Base-by-base conservation (phyloP, 192 early-diverging fungal species). In the Mortierella alpina region DNA sequence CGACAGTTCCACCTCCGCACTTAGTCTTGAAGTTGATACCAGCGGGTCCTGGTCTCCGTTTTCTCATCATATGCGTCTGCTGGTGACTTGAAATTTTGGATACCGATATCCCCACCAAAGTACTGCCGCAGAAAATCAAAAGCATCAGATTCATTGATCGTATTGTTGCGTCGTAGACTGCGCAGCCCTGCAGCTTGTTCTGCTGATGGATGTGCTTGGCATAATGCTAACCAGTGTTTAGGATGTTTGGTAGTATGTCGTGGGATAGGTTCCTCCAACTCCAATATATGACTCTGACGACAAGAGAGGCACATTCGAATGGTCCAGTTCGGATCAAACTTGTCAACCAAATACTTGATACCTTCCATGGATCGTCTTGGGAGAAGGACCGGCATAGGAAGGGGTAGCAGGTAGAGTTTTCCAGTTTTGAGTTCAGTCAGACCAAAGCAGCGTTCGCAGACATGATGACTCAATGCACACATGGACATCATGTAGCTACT, bases 251-350 rank as follows among this genome's bases (percentile, higher is more conserved):
- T 9, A 23, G 23, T 17, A 23, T 58, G 45, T 58, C 55, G 55
- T 58, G 66, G 55, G 11, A 59, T 9, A 54, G 51, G 59, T 31
- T 63, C 60, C 12, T 71, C 69, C 4, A 63, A 63, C 5, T 15
- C 41, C 7, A 6, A 4, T 1, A 48, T 11, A 7, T 62, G 60
- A 20, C 6, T 5, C 23, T 71, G 59, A 10, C 69, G 50, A 45
- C 60, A 71, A 0, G 50, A 12, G 18, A 63, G 70, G 46, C 70
- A 72, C 70, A 72, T 63, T 17, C 70, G 52, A 42, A 72, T 50
- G 5, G 61, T 72, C 53, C 42, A 72, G 60, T n/a, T 41, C 13
- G 62, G 70, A 39, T 64, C 54, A 45, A 64, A 63, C 20, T 47
- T 72, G 8, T 64, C 70, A 10, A 61, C 70, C 22, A 72, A 0